Base-by-base conservation (phyloP, 805 yeast genomes). In the Hanseniaspora pseudoguilliermondii region DNA sequence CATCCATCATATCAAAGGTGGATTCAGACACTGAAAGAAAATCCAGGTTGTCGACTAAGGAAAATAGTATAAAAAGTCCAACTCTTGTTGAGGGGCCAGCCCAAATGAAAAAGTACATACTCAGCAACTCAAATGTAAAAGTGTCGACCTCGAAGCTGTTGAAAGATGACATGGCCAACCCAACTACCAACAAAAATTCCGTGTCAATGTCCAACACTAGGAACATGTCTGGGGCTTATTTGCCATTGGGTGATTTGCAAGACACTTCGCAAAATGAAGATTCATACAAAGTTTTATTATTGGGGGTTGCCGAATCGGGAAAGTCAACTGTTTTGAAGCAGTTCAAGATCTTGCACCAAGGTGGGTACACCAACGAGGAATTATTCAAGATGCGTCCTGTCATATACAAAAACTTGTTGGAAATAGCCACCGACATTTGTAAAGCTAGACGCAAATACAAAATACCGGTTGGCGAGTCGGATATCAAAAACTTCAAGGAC, bases 381-480 rank as follows among this genome's bases (percentile, higher is more conserved):
- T 69, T 84, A 29, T 71, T 74, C 55, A 87, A 84, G 61, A 86
- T 84, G 68, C 81, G 81, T 64, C 87, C 91, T 0, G 82, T 86
- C 60, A 88, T 90, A 21, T 86, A 77, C 66, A 81, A 81, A 60
- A 90, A 89, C 67, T 71, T 89, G 21, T 69, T 84, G 58, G 95
- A 87, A 56, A 83, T 93, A 59, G 83, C 87, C 29, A 82, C 81
- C 60, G 81, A 81, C 55, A 69, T 90, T 15, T 75, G 85, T 32
- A 79, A 76, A 58, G 95, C 93, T 0, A 76, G 86, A 60, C 63
- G 32, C 34, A 43, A 42, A 50, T 65, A 42, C 32, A 59, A 57
- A n/a, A 56, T 62, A 5, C 27, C 58, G 3, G 21, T 50, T 6
- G 42, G 55, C 25, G 47, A 39, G 29, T 55, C 53, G 16, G 57